Base-by-base conservation (phyloP, 768 basidiomycete species). In the Albatrellus ellisii region DNA sequence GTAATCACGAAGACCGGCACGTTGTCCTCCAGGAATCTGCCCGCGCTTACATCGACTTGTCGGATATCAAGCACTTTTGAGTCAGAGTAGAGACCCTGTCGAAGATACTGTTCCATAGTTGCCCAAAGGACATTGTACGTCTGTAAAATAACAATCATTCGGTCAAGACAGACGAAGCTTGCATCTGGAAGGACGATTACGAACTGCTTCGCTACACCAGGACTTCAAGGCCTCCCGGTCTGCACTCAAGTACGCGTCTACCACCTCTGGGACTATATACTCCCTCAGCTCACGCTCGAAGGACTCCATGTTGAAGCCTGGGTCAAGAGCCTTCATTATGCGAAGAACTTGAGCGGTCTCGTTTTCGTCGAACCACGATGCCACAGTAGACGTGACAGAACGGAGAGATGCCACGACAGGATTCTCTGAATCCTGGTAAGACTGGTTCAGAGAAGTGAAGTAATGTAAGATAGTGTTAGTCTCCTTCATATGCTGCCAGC, bases 121-220 rank as follows among this genome's bases (percentile, higher is more conserved):
- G 94, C 94, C 85, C 92, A 94, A 4, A 97, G 70, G n/a, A 98
- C 89, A 51, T 94, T 95, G 57, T 91, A 97, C 5, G 92, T 92
- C 90, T 94, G 46, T 0, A 36, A 10, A 4, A 11, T 3, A 12
- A 21, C 3, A 21, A n/a, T 24, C 7, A 36, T 34, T 41, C 18
- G 26, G 48, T 15, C 8, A 22, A 15, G 0, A 24, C 39, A 8
- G 24, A 26, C 6, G 26, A 18, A 21, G 4, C 26, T 17, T 29
- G 40, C 22, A 35, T 46, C n/a, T n/a, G n/a, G n/a, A n/a, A n/a
- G 12, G 31, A 38, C 7, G 27, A 6, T 5, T 8, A 62, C 91
- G 58, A 56, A 94, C 92, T 40, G 89, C 95, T 62, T 99, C 95
- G 17, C 87, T 78, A 57, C 91, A 94, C 95, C 95, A 99, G 46